Conservation (phyloP, 1,284 basidiomycete genomes). For the Pholiota adiposa region DNA sequence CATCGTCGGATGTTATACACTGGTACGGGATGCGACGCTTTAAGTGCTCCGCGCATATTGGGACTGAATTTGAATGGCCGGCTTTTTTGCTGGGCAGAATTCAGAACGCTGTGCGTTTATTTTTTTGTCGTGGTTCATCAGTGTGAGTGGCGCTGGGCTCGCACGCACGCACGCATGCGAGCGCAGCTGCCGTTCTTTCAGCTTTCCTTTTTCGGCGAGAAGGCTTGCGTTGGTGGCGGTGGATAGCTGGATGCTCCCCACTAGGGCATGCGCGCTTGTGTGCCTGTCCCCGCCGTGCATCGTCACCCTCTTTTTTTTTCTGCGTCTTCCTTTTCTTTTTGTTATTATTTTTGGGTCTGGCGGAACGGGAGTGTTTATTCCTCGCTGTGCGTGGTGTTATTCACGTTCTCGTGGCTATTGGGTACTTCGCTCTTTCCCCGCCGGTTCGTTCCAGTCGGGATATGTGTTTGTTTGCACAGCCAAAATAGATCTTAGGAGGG, state of each 20-base stretch:
- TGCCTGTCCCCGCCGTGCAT: too few species aligned
- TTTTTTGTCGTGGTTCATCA: not conserved
- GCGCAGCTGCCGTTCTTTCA: not conserved
- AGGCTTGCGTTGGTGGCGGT: too few species aligned
- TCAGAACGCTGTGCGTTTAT: not conserved
- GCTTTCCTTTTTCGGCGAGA: constrained; percentile 5
- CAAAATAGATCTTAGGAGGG: not conserved
- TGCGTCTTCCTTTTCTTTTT: not conserved
- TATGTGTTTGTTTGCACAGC: not conserved
- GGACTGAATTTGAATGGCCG: too few species aligned
- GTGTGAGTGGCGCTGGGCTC: not conserved
- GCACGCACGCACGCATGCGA: not conserved
- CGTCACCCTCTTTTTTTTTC: not conserved
- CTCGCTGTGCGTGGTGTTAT: too few species aligned
- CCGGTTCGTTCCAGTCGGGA: not conserved
- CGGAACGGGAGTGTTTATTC: too few species aligned
- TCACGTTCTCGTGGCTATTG: too few species aligned
- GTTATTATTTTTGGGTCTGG: not conserved
- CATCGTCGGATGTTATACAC: too few species aligned
- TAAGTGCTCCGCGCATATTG: not conserved
- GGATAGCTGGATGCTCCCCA: too few species aligned
- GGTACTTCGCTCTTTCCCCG: not conserved
- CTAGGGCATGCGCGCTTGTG: too few species aligned
- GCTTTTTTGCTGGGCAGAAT: too few species aligned
- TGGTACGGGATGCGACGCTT: too few species aligned